A percentile compares a stretch with the other conserved stretches of the same genome.
phyloP scores from a whole-genome alignment of 2,329 filamentous ascomycete genomes.

The Balansia obtecta region DNA sequence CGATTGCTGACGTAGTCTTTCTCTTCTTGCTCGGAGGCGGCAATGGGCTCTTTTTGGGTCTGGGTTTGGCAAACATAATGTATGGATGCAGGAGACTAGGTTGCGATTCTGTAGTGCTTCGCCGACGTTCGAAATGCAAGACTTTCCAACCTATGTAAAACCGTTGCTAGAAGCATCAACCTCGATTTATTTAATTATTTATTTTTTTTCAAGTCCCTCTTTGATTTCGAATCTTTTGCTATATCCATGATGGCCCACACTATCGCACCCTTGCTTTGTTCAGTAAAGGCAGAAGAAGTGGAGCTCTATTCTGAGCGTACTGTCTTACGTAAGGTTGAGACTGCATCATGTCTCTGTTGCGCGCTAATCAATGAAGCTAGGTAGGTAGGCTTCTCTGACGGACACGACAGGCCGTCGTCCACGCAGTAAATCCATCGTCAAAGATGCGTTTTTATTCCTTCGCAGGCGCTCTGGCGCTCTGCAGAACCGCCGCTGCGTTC shows the following conservation, averaged over 20 bases:
- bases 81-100: background rate
- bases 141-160: background rate
- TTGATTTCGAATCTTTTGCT: background rate
- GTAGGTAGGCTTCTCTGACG: constrained; percentile 14
- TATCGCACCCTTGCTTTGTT: background rate
- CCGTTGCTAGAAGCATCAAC: background rate
- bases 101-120: background rate
- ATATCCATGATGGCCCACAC: background rate
- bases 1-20: constrained; percentile 46
- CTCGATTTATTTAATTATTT: background rate
- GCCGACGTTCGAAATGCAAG: background rate
- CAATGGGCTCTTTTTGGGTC: constrained; percentile 44
- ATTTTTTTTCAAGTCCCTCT: background rate
- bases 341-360: background rate
- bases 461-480: constrained; percentile 38
- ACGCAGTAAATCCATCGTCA: constrained; percentile 5
- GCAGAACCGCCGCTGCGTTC: constrained; percentile 57
- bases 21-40: constrained; percentile 53
- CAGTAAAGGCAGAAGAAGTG: background rate
- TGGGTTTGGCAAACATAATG: constrained; percentile 42
- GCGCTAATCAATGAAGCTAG: constrained; percentile 7
- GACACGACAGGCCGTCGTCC: constrained; percentile 7
- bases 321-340: background rate
- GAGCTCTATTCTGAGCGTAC: background rate
- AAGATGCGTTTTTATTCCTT: constrained; percentile 43